Base-by-base conservation (phyloP, 1,284 basidiomycete genomes). In the Flammula alnicola region DNA sequence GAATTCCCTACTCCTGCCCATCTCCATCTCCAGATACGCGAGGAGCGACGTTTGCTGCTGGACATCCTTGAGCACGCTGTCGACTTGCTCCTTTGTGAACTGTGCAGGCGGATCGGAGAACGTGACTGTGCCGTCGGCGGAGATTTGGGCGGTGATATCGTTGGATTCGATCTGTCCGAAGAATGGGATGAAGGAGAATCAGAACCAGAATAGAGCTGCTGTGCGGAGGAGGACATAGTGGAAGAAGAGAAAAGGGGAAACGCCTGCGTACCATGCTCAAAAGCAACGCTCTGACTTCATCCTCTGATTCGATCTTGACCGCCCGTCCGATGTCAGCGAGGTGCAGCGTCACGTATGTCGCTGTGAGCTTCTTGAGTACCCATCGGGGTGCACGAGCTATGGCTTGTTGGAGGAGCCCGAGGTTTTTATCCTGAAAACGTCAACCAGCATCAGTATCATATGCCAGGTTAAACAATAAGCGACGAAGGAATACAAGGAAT, bases 321-420 rank as follows among this genome's bases (percentile, higher is more conserved):
- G 77, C 75, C 19, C 73, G 73, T 3, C 79, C 86, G 44, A 94
- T 87, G 52, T 92, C 88, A 0, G 71, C 64, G 5, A 94, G 69
- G 17, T 84, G 77, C 5, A 93, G 77, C 0, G 86, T 87, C 33
- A 91, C 77, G 61, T 92, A 94, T 5, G 90, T 91, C 43, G 79
- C 78, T 0, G 86, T 93, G 41, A 94, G 76, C 61, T 82, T 86
- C 66, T 83, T 83, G 55, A 94, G 80, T 42, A 82, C 73, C 81
- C 91, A 90, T 32, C 86, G 78, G 0, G 87, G 84, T 3, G 87
- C 82, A 11, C 81, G 77, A 7, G 78, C 78, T 26, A 91, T 66
- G 4, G 82, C 87, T 53, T 84, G 82, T 39, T 75, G 69, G 17
- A 90, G 68, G 19, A 95, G 73, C 4, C 91, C 90, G 1, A 80